Evolutionary conservation across 106 monocot genomes (phyloP), one percentile per base, ranked within the genome.

Genomic region (Ottelia alismoides): DNA sequence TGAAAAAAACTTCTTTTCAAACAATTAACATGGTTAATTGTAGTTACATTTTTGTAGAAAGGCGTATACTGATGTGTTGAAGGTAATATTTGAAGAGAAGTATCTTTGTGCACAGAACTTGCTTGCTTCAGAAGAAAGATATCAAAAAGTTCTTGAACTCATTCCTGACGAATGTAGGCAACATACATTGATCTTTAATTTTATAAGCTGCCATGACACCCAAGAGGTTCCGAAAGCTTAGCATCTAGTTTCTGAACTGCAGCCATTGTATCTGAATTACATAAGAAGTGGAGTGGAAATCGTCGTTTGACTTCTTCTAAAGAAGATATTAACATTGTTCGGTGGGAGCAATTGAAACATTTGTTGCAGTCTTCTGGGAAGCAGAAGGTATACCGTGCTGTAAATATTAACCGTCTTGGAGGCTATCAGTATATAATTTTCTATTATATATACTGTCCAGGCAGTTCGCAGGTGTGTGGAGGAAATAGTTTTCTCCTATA

Each of bases 401-500:
- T 43, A 43, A 43, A 43, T n/a, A n/a, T n/a, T n/a, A n/a, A n/a
- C n/a, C n/a, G n/a, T n/a, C n/a, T n/a, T n/a, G n/a, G n/a, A n/a
- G n/a, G n/a, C n/a, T n/a, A n/a, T n/a, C n/a, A n/a, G n/a, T n/a
- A n/a, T n/a, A n/a, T n/a, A n/a, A n/a, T n/a, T n/a, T n/a, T n/a
- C n/a, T n/a, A n/a, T n/a, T n/a, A n/a, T n/a, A n/a, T n/a, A n/a
- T n/a, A n/a, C n/a, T n/a, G 71, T 22, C 17, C 77, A 84, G 65
- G 88, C 76, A 19, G 71, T 96, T 22, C 72, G 82, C 1, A 74
- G 85, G 43, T 82, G 76, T 62, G 70, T 89, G 9, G 96, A 98
- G 60, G 96, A 98, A 65, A 90, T 98, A 72, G 76, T 98, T 65
- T 98, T 98, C 79, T 65, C 88, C 44, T 85, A 98, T 65, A 73